phyloP scores from a whole-genome alignment of 441 rosid species.

The Biscutella laevigata region DNA sequence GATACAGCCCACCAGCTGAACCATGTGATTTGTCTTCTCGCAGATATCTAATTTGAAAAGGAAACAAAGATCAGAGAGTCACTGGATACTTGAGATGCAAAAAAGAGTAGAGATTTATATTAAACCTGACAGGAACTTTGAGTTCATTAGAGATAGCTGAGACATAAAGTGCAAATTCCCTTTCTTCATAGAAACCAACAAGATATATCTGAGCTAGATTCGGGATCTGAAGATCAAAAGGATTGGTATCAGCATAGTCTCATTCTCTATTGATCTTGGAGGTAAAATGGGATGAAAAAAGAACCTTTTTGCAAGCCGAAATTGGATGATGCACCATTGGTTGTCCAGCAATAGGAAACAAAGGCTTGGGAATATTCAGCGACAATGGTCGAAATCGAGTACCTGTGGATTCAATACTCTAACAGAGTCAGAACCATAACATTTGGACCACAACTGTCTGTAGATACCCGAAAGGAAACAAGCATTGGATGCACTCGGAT shows the following conservation, averaged over 20 bases:
- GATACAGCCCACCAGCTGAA: conserved; percentile 65
- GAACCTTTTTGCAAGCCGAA: conserved; percentile 64
- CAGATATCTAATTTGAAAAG: conserved; percentile 35
- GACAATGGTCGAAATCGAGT: conserved; percentile 64
- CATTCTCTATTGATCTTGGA: conserved; percentile 4
- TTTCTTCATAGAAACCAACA: conserved; percentile 62
- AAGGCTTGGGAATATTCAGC: conserved; percentile 56
- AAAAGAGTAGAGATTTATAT: background rate
- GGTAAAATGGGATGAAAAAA: background rate
- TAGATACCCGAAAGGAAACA: no score
- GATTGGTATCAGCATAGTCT: conserved; percentile 7
- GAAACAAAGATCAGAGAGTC: conserved; percentile 1
- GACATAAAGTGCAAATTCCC: conserved; percentile 56
- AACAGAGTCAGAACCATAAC: conserved; percentile 14
- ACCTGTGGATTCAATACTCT: conserved; percentile 21
- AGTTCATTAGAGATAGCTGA: conserved; percentile 66
- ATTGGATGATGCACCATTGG: conserved; percentile 84
- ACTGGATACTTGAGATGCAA: background rate
- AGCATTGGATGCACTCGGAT: background rate
- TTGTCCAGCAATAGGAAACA: conserved; percentile 85
- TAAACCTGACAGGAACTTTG: conserved; percentile 61
- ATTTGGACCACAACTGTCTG: no score
- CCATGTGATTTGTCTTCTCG: conserved; percentile 67
- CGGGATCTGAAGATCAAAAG: conserved; percentile 36
- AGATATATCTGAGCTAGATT: conserved; percentile 55